Conservation (phyloP, 2,329 filamentous ascomycete species). For the Keithomyces neogunnii region DNA sequence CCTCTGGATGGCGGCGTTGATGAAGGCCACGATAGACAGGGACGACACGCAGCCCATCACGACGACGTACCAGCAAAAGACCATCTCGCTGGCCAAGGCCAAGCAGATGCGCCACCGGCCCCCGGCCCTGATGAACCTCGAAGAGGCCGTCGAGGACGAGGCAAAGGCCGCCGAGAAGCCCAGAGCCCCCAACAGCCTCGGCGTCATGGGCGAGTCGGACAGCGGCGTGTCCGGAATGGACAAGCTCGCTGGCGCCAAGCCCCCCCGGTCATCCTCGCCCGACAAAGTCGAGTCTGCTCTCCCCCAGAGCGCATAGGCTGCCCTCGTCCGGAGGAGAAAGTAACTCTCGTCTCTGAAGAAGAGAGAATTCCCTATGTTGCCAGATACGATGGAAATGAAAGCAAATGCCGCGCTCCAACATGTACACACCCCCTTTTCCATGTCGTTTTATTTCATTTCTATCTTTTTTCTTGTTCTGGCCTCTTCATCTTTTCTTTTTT, state of each 20-base stretch:
- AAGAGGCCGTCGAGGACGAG: constrained; percentile 29
- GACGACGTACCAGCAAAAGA: constrained; percentile 94
- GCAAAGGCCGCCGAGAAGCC: constrained; percentile 10
- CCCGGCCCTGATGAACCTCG: constrained; percentile 72
- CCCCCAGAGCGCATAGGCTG: constrained; percentile 22
- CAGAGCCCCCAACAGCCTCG: constrained; percentile 28
- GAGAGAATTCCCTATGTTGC: background rate
- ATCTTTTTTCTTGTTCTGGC: background rate
- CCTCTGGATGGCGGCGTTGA: constrained; percentile 95
- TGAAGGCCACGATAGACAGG: constrained; percentile 97
- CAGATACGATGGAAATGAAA: background rate
- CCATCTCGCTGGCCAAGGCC: constrained; percentile 85
- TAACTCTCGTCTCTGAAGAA: background rate
- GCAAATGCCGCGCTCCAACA: too few relatives aligned
- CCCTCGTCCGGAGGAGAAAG: constrained; percentile 9
- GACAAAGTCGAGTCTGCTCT: constrained; percentile 10
- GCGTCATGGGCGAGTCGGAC: constrained; percentile 34
- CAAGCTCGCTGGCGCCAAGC: constrained; percentile 25
- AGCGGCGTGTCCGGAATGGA: constrained; percentile 35
- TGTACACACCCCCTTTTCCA: background rate
- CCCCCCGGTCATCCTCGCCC: constrained; percentile 9
- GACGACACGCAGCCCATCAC: constrained; percentile 73
- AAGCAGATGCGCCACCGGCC: constrained; percentile 81
- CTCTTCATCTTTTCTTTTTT: constrained; percentile 1
- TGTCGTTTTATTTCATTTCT: background rate